Evolutionary conservation across 352 stramenopile species (phyloP).

Genomic region (Phytophthora boehmeriae): DNA sequence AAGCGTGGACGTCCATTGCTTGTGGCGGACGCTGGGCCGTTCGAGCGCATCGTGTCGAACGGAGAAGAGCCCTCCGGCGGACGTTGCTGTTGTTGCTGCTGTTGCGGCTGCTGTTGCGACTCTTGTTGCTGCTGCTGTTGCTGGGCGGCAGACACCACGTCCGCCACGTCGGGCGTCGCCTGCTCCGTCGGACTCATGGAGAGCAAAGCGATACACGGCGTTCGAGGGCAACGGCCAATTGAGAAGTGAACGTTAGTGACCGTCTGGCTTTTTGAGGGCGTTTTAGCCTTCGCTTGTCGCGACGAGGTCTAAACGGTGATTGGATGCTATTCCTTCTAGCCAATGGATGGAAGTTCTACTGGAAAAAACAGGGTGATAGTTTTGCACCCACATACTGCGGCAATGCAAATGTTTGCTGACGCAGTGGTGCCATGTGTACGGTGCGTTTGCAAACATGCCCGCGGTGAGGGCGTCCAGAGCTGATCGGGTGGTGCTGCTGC

Average conservation of each 20-base stretch:
- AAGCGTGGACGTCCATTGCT: slow-evolving; percentile 18
- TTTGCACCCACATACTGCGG: no score
- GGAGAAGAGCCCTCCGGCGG: slow-evolving; percentile 30
- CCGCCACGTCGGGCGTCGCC: slow-evolving; percentile 14
- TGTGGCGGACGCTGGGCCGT: slow-evolving; percentile 35
- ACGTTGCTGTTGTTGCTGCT: background rate
- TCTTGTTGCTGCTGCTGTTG: slow-evolving; percentile 22
- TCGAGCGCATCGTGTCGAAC: slow-evolving; percentile 43
- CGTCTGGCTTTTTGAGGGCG: slow-evolving; percentile 19
- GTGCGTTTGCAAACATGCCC: no score
- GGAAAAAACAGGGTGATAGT: no score
- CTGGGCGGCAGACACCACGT: slow-evolving; percentile 24
- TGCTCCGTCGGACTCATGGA: slow-evolving; percentile 37
- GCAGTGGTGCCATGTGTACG: no score
- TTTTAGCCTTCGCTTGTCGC: slow-evolving; percentile 9
- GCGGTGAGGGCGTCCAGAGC: no score
- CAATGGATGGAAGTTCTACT: no score
- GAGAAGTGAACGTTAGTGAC: slow-evolving; percentile 21
- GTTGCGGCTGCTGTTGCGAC: slow-evolving; percentile 1
- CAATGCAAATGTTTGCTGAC: no score
- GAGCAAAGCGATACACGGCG: background rate
- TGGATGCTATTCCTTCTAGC: no score
- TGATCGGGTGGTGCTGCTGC: no score
- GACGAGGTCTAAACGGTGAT: slow-evolving; percentile 9
- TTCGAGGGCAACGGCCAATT: slow-evolving; percentile 1